A percentile compares a stretch with the other conserved stretches of the same genome.
phyloP scores from a whole-genome alignment of 1,139 yeast genomes.

The Sugiyamaella paludigena region DNA sequence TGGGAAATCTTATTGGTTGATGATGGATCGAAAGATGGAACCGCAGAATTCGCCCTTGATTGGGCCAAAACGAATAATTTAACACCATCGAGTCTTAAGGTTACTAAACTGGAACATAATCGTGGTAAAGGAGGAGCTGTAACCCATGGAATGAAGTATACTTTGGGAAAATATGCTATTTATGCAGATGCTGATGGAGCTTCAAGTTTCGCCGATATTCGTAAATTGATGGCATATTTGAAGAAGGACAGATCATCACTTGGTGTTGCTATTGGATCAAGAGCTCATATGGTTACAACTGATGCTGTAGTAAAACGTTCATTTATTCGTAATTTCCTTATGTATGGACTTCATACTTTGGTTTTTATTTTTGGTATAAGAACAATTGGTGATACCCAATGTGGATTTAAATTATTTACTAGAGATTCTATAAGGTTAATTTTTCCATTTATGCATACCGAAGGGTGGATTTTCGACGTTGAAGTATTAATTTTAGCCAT shows the following conservation, averaged over 20 bases:
- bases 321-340: conserved; percentile 79
- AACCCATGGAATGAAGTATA: conserved; percentile 80
- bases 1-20: conserved; percentile 87
- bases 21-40: conserved; percentile 86
- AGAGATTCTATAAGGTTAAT: conserved; percentile 59
- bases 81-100: conserved; percentile 61
- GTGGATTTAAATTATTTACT: conserved; percentile 93
- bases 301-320: conserved; percentile 95
- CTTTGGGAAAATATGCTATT: conserved; percentile 68
- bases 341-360: conserved; percentile 88
- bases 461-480: conserved; percentile 97
- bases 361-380: conserved; percentile 88
- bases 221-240: conserved; percentile 44
- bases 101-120: conserved; percentile 64
- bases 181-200: conserved; percentile 99
- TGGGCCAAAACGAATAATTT: conserved; percentile 52
- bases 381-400: conserved; percentile 86
- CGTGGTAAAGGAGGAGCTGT: conserved; percentile 99
- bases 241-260: conserved; percentile 38
- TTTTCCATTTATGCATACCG: conserved; percentile 93
- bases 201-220: conserved; percentile 70
- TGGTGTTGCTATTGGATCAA: conserved; percentile 81
- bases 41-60: conserved; percentile 66
- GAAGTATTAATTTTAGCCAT: conserved; percentile 81
- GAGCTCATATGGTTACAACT: conserved; percentile 95